Conservation (phyloP, 352 stramenopile genomes). For the Phytophthora citrophthora region DNA sequence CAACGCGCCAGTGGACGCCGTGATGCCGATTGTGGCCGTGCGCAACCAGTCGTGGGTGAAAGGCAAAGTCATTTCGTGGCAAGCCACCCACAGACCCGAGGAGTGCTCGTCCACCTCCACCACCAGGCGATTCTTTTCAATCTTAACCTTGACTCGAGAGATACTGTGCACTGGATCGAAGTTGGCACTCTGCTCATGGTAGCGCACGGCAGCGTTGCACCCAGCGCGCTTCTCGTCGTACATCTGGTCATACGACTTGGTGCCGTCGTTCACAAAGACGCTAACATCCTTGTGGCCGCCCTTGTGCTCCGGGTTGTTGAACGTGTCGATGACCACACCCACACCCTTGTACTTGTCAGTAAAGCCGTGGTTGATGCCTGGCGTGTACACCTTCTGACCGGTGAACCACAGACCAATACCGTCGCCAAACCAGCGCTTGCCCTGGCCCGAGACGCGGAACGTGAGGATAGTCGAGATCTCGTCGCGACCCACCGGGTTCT, state of each 20-base stretch:
- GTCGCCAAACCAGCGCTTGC: constrained; percentile 87
- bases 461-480: constrained; percentile 71
- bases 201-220: constrained; percentile 81
- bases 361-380: constrained; percentile 81
- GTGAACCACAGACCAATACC: constrained; percentile 88
- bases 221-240: constrained; percentile 71
- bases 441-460: constrained; percentile 85
- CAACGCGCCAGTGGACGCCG: constrained; percentile 72
- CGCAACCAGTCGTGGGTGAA: constrained; percentile 72
- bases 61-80: constrained; percentile 67
- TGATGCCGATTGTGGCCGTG: constrained; percentile 74
- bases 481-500: constrained; percentile 54
- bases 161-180: constrained; percentile 87
- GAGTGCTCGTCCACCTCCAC: constrained; percentile 74
- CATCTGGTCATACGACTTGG: constrained; percentile 69
- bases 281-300: constrained; percentile 87
- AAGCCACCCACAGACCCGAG: constrained; percentile 68
- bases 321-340: constrained; percentile 86
- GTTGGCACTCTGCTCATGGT: constrained; percentile 76
- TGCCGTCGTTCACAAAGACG: constrained; percentile 83
- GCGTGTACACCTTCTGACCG: constrained; percentile 56
- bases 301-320: constrained; percentile 83
- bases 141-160: constrained; percentile 80
- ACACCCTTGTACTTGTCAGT: constrained; percentile 77
- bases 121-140: constrained; percentile 58